A percentile compares a stretch with the other conserved stretches of the same genome.
phyloP scores from a whole-genome alignment of 805 yeast genomes.

The Teunomyces pallodes region DNA sequence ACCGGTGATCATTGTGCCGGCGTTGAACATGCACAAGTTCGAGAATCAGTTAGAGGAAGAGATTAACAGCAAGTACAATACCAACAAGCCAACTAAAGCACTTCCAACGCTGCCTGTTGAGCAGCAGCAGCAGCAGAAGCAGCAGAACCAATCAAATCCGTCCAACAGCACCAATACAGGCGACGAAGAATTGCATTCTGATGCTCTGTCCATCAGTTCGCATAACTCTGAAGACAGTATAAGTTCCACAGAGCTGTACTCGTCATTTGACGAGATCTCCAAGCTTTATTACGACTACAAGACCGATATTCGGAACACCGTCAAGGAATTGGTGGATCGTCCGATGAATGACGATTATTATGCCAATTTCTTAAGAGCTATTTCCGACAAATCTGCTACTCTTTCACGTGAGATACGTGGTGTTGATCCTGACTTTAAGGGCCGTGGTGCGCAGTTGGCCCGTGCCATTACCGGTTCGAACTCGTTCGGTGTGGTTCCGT shows the following conservation, averaged over 20 bases:
- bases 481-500: constrained; percentile 37
- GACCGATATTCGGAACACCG: constrained; percentile 13
- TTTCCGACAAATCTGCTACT: constrained; percentile 33
- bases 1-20: constrained; percentile 68
- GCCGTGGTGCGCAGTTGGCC: constrained; percentile 42
- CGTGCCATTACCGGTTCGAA: constrained; percentile 42
- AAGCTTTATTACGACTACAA: constrained; percentile 31
- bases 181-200: constrained; percentile 6
- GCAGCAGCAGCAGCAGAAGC: not conserved
- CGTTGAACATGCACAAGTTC: constrained; percentile 53
- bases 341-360: constrained; percentile 27
- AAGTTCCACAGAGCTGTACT: constrained; percentile 27
- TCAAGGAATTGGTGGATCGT: constrained; percentile 12
- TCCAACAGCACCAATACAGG: too few relatives aligned
- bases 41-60: constrained; percentile 43
- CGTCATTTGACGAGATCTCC: constrained; percentile 40
- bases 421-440: constrained; percentile 38
- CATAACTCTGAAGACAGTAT: constrained; percentile 13
- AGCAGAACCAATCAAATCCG: not conserved
- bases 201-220: constrained; percentile 15
- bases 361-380: constrained; percentile 21
- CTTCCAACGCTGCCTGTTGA: not conserved
- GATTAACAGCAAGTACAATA: constrained; percentile 13
- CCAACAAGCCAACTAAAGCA: not conserved
- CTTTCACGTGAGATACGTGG: constrained; percentile 36